phyloP scores from a whole-genome alignment of 129 eudicot species.

The Flaveria trinervia region DNA sequence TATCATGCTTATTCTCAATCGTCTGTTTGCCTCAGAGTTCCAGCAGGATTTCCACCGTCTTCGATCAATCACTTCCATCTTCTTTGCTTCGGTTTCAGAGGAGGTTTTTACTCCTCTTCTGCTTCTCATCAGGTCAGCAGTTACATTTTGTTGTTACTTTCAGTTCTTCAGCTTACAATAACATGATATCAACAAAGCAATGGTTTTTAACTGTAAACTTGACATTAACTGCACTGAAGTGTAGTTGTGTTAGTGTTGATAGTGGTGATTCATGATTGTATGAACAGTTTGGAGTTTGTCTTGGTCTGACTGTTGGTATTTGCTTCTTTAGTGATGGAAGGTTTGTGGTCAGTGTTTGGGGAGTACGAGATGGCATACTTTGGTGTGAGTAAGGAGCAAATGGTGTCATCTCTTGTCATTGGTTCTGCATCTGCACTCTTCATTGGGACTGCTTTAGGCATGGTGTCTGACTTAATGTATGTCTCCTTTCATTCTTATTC shows the following conservation, averaged over 20 bases:
- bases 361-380: slow-evolving; percentile 69
- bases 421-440: slow-evolving; percentile 60
- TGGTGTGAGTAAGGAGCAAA: slow-evolving; percentile 62
- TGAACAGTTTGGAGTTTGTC: not conserved
- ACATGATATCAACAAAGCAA: too few relatives aligned
- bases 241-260: too few relatives aligned
- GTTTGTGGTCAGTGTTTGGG: slow-evolving; percentile 74
- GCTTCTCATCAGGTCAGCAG: slow-evolving; percentile 64
- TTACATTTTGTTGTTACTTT: too few relatives aligned
- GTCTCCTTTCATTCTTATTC: slow-evolving; percentile 23
- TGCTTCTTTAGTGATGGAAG: slow-evolving; percentile 65
- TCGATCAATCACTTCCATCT: slow-evolving; percentile 59
- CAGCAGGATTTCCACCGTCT: slow-evolving; percentile 41
- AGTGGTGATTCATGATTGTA: not conserved
- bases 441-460: slow-evolving; percentile 66
- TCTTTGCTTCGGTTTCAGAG: slow-evolving; percentile 62
- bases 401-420: slow-evolving; percentile 48
- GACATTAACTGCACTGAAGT: not conserved
- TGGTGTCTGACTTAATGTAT: slow-evolving; percentile 82
- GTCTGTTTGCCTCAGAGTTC: slow-evolving; percentile 49
- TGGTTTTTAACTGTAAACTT: not conserved
- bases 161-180: not conserved
- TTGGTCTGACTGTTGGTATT: not conserved
- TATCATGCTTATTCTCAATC: slow-evolving; percentile 63
- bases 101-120: slow-evolving; percentile 54